phyloP scores from a whole-genome alignment of 1,139 yeast species.

The Blastobotrys buckinghamii region DNA sequence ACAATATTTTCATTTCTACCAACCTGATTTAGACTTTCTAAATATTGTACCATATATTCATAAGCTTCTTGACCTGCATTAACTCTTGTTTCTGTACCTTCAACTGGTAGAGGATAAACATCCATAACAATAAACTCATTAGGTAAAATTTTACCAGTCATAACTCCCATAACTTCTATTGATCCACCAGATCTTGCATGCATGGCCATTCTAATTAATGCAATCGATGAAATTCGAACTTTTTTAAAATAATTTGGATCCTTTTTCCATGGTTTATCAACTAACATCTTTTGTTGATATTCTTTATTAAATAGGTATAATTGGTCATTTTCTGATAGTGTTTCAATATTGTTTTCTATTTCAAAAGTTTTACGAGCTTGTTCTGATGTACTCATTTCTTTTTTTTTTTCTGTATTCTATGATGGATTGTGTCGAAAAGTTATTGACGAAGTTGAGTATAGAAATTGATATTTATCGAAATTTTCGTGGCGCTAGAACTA shows the following conservation, averaged over 20 bases:
- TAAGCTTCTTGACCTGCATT: conserved; percentile 93
- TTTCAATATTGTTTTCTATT: conserved; percentile 28
- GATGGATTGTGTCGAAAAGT: too few relatives aligned
- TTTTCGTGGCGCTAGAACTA: too few relatives aligned
- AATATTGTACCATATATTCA: conserved; percentile 86
- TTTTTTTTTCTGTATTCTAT: too few relatives aligned
- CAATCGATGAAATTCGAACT: conserved; percentile 66
- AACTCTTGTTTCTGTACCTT: conserved; percentile 93
- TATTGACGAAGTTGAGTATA: too few relatives aligned
- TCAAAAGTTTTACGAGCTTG: conserved; percentile 31
- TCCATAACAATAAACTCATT: conserved; percentile 69
- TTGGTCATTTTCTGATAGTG: conserved; percentile 23
- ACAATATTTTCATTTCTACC: conserved; percentile 61
- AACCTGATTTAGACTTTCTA: conserved; percentile 51
- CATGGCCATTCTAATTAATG: conserved; percentile 69
- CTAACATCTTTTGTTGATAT: conserved; percentile 27
- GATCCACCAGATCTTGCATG: conserved; percentile 85
- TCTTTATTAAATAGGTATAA: conserved; percentile 29
- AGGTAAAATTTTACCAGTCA: conserved; percentile 66
- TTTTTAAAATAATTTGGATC: conserved; percentile 59
- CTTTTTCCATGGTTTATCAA: conserved; percentile 41
- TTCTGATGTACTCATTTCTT: background rate
- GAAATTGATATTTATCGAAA: too few relatives aligned
- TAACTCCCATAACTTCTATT: conserved; percentile 94
- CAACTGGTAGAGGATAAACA: conserved; percentile 83